Base-by-base conservation (phyloP, 2,329 filamentous ascomycete species). In the Emmonsiellopsis sp. region DNA sequence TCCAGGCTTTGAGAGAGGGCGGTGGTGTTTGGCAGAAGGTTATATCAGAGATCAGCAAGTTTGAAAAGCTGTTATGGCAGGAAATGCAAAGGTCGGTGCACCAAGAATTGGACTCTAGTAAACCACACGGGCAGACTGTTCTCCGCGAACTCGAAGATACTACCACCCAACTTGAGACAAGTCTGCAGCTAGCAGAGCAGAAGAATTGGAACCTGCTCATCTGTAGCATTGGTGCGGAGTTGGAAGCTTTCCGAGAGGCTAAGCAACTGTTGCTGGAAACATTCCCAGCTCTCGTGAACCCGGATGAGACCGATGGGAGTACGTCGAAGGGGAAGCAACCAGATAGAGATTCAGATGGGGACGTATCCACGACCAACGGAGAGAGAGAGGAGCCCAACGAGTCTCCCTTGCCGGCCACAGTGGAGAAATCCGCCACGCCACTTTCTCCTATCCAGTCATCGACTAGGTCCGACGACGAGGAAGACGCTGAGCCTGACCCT, bases 151-250 rank as follows among this genome's bases (percentile, higher is more conserved):
- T 84, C 66, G 70, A 76, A 16, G 59, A 65, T 16, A 75, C 74
- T 1, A 74, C 76, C 7, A 59, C 62, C 1, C 70, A 70, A 10
- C 63, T 85, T 8, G 72, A 81, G 58, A 65, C 67, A 2, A 74
- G 79, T 53, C 62, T 80, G 50, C 69, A 75, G 11, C 59, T 75
- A 15, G 79, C 81, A 1, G 75, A 80, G 51, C 69, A 72, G 5
- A 74, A 73, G 47, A 73, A 76, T 50, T 85, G 82, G 82, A 83
- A 78, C 51, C 66, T 85, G 16, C 71, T 85, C 32, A 75, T 83
- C 30, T 82, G 78, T 54, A 81, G 80, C 51, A 79, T 85, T 55
- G 79, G 79, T 3, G 80, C 82, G 1, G 82, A 85, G 62, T 67
- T 84, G 2, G 80, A 82, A 57, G 80, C 82, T 6, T 64, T 77